Percentiles rank a stretch among this genome's conserved stretches.
Evolutionary conservation across 306 rosid species (phyloP).

Genomic region (Citrullus amarus): DNA sequence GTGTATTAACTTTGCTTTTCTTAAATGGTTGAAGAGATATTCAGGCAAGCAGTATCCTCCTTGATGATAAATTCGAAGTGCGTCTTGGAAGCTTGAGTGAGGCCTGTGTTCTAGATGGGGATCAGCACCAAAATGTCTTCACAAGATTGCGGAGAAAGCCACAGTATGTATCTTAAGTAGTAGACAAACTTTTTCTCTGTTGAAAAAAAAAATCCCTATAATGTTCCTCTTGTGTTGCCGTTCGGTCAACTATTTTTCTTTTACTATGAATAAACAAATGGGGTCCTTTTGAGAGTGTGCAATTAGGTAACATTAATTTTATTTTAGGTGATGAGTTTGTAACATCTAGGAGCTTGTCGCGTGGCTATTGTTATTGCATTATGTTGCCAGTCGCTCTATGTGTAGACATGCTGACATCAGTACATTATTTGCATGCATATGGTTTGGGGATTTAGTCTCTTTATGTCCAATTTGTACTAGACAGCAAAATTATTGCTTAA

Average conservation of each 20-base stretch:
- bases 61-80: conserved; percentile 93
- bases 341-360: not conserved
- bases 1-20: conserved; percentile 11
- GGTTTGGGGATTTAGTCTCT: not conserved
- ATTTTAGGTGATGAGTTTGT: not conserved
- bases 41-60: conserved; percentile 93
- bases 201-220: not conserved
- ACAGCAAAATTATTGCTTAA: not conserved
- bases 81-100: conserved; percentile 93
- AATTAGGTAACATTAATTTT: not conserved
- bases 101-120: conserved; percentile 57
- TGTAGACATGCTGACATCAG: not conserved
- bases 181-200: not conserved
- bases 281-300: not conserved
- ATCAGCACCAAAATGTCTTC: conserved; percentile 49
- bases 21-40: conserved; percentile 54
- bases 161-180: conserved; percentile 36
- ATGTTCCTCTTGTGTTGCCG: not conserved
- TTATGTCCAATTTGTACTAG: not conserved
- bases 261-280: not conserved
- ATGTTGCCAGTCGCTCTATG: not conserved
- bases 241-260: not conserved
- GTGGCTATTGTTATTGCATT: not conserved
- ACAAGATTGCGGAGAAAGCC: conserved; percentile 65
- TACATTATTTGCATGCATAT: not conserved